Evolutionary conservation across 1,284 basidiomycete species (phyloP).

Genomic region (Boletus semigastroideus): DNA sequence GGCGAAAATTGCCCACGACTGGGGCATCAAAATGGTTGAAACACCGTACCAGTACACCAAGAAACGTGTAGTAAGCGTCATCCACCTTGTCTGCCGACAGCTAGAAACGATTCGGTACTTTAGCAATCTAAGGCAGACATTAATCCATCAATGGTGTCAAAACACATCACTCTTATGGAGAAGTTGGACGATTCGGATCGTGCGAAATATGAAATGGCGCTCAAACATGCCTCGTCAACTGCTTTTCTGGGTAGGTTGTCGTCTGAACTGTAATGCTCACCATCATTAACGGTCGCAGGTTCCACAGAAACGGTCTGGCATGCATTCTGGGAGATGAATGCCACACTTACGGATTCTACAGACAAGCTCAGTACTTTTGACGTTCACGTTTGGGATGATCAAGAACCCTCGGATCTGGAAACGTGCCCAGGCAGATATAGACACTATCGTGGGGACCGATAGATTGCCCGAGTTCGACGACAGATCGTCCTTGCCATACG

Average conservation of each 20-base stretch:
- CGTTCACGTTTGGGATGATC: constrained; percentile 39
- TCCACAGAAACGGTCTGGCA: constrained; percentile 23
- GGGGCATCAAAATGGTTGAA: constrained; percentile 14
- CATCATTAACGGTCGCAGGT: constrained; percentile 7
- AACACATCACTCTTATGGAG: constrained; percentile 23
- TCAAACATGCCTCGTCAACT: constrained; percentile 20
- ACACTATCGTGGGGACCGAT: constrained; percentile 36
- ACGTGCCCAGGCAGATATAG: constrained; percentile 41
- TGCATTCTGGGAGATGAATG: background rate
- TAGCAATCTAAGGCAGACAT: constrained; percentile 11
- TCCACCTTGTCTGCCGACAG: background rate
- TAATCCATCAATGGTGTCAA: constrained; percentile 21
- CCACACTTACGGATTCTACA: constrained; percentile 4
- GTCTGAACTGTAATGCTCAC: background rate
- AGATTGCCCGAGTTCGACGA: constrained; percentile 43
- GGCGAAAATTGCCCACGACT: constrained; percentile 15
- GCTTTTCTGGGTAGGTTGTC: constrained; percentile 21
- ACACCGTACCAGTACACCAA: constrained; percentile 19
- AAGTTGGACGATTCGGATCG: constrained; percentile 9
- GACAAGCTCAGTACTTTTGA: constrained; percentile 12
- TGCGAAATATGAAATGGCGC: constrained; percentile 16
- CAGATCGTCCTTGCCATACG: constrained; percentile 36
- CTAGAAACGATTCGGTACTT: background rate
- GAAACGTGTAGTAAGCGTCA: constrained; percentile 12
- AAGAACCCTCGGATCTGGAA: constrained; percentile 32